A percentile compares a stretch with the other conserved stretches of the same genome.
Conservation (phyloP, 176 grass and related monocot genomes). For the Rhynchospora tenuis region DNA sequence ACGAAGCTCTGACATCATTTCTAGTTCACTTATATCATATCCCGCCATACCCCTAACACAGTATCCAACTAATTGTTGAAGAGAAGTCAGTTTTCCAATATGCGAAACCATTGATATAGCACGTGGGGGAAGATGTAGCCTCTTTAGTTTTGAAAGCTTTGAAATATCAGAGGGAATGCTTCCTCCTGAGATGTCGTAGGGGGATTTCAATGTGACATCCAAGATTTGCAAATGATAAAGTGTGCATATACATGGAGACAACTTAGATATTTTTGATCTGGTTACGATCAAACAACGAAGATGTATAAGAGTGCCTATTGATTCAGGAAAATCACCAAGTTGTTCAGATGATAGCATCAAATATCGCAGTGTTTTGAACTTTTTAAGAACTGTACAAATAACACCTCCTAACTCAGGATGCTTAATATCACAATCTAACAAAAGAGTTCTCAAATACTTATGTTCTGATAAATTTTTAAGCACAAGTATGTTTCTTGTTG, state of each 20-base stretch:
- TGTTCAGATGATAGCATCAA: not conserved
- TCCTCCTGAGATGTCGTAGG: not conserved
- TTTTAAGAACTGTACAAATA: not conserved
- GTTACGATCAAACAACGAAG: conserved; percentile 12
- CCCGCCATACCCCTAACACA: not conserved
- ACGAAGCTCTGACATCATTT: conserved; percentile 25
- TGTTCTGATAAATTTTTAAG: not conserved
- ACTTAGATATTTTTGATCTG: not conserved
- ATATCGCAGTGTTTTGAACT: not conserved
- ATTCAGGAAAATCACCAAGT: not conserved
- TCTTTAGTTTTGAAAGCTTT: conserved; percentile 30
- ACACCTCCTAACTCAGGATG: not conserved
- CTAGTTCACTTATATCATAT: conserved; percentile 28
- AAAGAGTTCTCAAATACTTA: conserved; percentile 20
- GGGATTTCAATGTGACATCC: not conserved
- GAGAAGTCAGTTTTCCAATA: conserved; percentile 24
- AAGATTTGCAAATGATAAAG: conserved; percentile 36
- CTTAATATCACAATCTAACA: conserved; percentile 11
- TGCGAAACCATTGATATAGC: not conserved
- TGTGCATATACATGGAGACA: not conserved
- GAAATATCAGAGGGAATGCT: not conserved
- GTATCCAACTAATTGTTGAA: conserved; percentile 20
- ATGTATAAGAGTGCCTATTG: conserved; percentile 16
- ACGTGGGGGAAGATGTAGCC: not conserved
- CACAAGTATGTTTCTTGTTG: not conserved